Conservation (phyloP, 306 rosid species). For the Cucumis cinereus region DNA sequence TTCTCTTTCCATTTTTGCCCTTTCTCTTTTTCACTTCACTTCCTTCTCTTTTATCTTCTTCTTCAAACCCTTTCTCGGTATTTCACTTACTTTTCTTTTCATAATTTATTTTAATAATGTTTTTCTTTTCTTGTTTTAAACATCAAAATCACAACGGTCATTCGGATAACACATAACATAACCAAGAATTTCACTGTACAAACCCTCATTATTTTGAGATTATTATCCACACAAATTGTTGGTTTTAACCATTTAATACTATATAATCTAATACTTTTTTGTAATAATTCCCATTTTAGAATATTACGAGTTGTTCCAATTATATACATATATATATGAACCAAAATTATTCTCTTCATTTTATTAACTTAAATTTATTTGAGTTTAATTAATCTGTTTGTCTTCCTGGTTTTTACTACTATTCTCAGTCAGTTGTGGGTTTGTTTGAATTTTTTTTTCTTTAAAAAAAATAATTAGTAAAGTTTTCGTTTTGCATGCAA, state of each 20-base stretch:
- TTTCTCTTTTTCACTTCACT: not conserved
- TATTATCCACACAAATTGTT: not conserved
- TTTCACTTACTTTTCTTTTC: not conserved
- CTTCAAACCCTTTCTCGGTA: not conserved
- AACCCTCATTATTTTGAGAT: not conserved
- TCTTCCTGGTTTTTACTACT: not conserved
- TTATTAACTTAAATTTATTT: not conserved
- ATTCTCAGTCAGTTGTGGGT: not conserved
- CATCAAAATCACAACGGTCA: not conserved
- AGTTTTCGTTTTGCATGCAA: not conserved
- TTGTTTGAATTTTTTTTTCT: not conserved
- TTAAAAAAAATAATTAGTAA: not conserved
- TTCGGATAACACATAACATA: not conserved
- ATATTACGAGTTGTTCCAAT: not conserved
- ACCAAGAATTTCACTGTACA: not conserved
- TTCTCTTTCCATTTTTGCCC: constrained; percentile 18
- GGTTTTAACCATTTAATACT: not conserved
- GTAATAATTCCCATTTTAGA: not conserved
- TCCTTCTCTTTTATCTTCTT: not conserved
- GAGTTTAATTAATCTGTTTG: not conserved
- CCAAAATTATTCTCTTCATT: not conserved
- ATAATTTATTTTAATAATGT: too few relatives aligned
- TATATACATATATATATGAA: not conserved
- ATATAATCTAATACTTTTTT: not conserved
- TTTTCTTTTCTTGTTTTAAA: not conserved